These are phyloP conservation scores for Wallacemonas sp. DNA, from an alignment of 208 protist species.

Conservation along the genomic window DNA sequence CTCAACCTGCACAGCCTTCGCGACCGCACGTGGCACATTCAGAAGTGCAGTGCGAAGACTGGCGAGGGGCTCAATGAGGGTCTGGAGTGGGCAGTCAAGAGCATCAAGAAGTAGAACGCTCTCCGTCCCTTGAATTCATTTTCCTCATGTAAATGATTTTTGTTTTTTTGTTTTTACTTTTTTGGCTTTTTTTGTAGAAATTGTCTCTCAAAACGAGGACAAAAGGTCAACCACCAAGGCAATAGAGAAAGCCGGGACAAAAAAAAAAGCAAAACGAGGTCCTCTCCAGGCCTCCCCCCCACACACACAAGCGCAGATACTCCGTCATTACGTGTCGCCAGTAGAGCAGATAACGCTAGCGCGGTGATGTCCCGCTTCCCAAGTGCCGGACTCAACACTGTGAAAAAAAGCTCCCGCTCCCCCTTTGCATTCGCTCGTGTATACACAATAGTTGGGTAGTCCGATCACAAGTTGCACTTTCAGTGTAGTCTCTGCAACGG, in stretches of 20 bases:
- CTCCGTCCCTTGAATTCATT: neutral
- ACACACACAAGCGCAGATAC: no score
- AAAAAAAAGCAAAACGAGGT: slow-evolving; percentile 10
- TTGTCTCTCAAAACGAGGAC: neutral
- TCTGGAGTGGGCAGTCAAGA: slow-evolving; percentile 90
- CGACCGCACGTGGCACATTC: slow-evolving; percentile 91
- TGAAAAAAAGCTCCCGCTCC: no score
- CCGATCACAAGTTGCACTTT: no score
- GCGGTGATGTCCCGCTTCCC: no score
- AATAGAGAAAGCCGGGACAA: neutral
- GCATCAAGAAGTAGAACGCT: slow-evolving; percentile 65
- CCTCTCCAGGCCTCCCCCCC: no score
- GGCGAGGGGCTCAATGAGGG: slow-evolving; percentile 89
- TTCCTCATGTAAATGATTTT: slow-evolving; percentile 12
- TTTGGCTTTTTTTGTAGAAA: slow-evolving; percentile 8
- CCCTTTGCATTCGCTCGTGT: no score
- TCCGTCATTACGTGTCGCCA: no score
- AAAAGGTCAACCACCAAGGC: neutral
- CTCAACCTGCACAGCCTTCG: slow-evolving; percentile 88
- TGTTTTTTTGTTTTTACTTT: slow-evolving; percentile 28
- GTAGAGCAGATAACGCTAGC: no score
- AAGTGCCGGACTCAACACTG: no score
- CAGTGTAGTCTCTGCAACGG: no score
- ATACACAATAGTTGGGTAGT: no score
- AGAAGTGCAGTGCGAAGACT: slow-evolving; percentile 92